Conservation (phyloP, 805 yeast genomes). For the Saturnispora zaruensis region DNA sequence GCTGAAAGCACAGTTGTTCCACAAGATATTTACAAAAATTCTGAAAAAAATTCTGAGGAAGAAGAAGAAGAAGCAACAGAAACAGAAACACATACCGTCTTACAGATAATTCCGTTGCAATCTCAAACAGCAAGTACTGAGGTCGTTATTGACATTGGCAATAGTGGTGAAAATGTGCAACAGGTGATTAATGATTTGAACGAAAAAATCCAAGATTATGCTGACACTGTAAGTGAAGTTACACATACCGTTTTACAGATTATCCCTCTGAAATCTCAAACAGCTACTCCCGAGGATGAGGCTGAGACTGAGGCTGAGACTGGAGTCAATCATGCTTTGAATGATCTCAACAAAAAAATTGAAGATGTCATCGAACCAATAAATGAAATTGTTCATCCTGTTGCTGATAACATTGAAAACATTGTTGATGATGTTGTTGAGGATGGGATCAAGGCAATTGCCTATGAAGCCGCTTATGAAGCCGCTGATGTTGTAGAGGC, state of each 20-base stretch:
- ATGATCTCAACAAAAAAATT: neutral
- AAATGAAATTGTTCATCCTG: conserved; percentile 4
- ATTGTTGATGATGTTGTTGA: conserved; percentile 5
- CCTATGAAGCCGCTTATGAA: conserved; percentile 7
- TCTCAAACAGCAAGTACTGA: neutral
- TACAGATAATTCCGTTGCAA: neutral
- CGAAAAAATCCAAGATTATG: neutral
- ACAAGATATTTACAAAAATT: neutral
- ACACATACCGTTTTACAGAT: conserved; percentile 1
- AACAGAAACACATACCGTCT: conserved; percentile 5
- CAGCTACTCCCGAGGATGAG: neutral
- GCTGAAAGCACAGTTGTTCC: neutral
- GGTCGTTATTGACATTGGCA: neutral
- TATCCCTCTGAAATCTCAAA: neutral
- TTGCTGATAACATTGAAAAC: neutral
- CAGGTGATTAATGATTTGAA: neutral
- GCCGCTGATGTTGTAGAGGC: conserved; percentile 9
- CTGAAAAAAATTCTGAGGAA: neutral
- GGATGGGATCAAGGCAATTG: conserved; percentile 8
- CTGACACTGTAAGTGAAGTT: conserved; percentile 7
- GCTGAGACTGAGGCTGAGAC: neutral
- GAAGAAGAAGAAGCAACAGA: conserved; percentile 11
- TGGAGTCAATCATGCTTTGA: neutral
- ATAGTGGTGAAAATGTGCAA: neutral
- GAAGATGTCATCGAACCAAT: conserved; percentile 6